Evolutionary conservation across 495 filamentous ascomycete genomes (phyloP), one percentile per base, ranked within the genome.

Genomic region (Lasiosphaeria ovina): DNA sequence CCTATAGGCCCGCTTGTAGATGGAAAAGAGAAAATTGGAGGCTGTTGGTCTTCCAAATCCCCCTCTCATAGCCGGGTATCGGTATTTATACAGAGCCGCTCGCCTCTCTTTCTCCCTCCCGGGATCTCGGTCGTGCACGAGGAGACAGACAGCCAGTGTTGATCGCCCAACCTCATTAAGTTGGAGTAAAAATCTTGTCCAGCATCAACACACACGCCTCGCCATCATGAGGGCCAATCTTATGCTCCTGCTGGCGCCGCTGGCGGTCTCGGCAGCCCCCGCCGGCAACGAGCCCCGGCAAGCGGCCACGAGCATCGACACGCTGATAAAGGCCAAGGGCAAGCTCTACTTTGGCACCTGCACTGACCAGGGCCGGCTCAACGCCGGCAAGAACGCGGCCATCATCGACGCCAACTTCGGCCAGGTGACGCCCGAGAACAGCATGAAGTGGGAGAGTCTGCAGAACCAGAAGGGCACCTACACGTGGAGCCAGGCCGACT

Each of bases 371-470:
- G 75, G 76, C 69, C 78, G 76, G 10, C 77, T 88, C 1, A 71
- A 65, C 57, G 63, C 69, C 10, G 83, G 74, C 62, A 74, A 77
- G 61, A 81, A 82, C 56, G 79, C 80, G 12, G 80, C 74, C 53
- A 77, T 86, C 68, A 77, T 87, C 64, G 75, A 80, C 61, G 73
- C 80, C 44, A 77, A 87, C 67, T 88, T 89, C 60, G 85, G 85
- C 36, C 77, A 80, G 62, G 76, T 88, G 35, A 87, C 85, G 4
- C 84, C 84, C 16, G 86, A 88, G 79, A 88, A 88, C 76, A 82
- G 76, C 72, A 85, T 87, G 82, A 86, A 86, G 72, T 87, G 81
- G 82, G 78, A 84, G 63, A 57, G 75, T 45, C 78, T 78, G 54
- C 74, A 87, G 65, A 61, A 72, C 17, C 71, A 70, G 24, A 70